Conservation (phyloP, 2,329 filamentous ascomycete species). For the Monilinia vaccinii-corymbosi region DNA sequence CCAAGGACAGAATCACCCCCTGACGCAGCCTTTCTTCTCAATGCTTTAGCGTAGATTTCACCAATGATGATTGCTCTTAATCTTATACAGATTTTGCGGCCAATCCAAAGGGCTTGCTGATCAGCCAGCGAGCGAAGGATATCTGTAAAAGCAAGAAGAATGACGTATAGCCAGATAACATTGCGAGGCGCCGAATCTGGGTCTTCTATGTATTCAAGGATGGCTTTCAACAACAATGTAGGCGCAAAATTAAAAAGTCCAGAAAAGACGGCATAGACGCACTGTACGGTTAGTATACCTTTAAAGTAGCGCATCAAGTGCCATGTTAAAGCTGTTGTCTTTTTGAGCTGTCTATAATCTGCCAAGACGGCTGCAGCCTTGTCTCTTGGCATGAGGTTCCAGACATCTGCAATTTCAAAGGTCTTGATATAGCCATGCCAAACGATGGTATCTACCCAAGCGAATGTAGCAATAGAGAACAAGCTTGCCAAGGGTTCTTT, state of each 20-base stretch:
- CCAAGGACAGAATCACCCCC: slow-evolving; percentile 66
- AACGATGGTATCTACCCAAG: slow-evolving; percentile 84
- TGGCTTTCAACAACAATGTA: slow-evolving; percentile 81
- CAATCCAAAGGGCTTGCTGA: slow-evolving; percentile 84
- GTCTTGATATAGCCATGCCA: slow-evolving; percentile 81
- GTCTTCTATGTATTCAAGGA: slow-evolving; percentile 87
- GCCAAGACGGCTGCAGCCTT: slow-evolving; percentile 74
- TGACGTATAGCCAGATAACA: slow-evolving; percentile 92
- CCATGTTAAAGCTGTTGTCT: slow-evolving; percentile 67
- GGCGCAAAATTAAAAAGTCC: slow-evolving; percentile 85
- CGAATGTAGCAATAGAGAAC: slow-evolving; percentile 78
- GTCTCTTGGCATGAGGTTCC: slow-evolving; percentile 83
- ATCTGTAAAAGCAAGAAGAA: slow-evolving; percentile 77
- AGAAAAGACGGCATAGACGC: slow-evolving; percentile 67
- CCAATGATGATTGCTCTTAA: slow-evolving; percentile 92
- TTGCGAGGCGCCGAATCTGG: slow-evolving; percentile 68
- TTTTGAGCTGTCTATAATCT: slow-evolving; percentile 78
- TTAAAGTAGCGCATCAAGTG: slow-evolving; percentile 84
- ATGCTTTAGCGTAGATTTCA: slow-evolving; percentile 92
- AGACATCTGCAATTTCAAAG: slow-evolving; percentile 76
- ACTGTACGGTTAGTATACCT: slow-evolving; percentile 64
- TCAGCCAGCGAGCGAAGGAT: slow-evolving; percentile 64
- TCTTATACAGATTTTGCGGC: slow-evolving; percentile 87
- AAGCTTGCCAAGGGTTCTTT: slow-evolving; percentile 81
- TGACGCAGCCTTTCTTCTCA: slow-evolving; percentile 81